Percentiles rank a stretch among this genome's conserved stretches.
These are phyloP conservation scores for Blastobotrys mokoenaii DNA, from an alignment of 805 yeast species.

Conservation along the genomic window DNA sequence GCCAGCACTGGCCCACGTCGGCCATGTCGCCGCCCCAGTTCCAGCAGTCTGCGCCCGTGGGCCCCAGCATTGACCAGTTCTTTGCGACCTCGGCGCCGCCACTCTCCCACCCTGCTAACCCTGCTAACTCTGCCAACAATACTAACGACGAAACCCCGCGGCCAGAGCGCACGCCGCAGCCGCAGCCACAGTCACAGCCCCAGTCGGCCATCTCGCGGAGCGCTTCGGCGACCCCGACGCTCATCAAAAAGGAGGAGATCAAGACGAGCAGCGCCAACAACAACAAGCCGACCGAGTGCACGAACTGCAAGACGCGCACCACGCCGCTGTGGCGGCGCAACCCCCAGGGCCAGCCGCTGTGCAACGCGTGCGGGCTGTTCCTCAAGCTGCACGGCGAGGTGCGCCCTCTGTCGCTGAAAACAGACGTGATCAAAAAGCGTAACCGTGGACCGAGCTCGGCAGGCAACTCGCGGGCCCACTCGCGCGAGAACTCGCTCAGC, in stretches of 20 bases:
- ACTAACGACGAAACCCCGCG: too few relatives aligned
- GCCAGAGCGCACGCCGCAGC: too few relatives aligned
- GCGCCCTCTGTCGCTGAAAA: slow-evolving; percentile 84
- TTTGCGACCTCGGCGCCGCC: background rate
- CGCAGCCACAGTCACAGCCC: slow-evolving; percentile 5
- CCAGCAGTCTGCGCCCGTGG: too few relatives aligned
- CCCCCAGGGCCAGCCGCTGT: slow-evolving; percentile 87
- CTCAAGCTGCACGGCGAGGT: slow-evolving; percentile 91
- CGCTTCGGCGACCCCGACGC: background rate
- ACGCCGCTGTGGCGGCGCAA: slow-evolving; percentile 95
- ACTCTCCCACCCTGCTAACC: background rate
- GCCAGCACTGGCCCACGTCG: too few relatives aligned
- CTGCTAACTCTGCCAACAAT: too few relatives aligned
- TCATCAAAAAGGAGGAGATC: background rate
- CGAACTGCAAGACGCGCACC: slow-evolving; percentile 85
- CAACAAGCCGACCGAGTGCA: slow-evolving; percentile 38
- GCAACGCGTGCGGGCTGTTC: slow-evolving; percentile 95
- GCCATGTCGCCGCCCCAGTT: too few relatives aligned
- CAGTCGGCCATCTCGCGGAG: slow-evolving; percentile 1
- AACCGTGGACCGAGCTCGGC: slow-evolving; percentile 41
- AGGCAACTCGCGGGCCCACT: slow-evolving; percentile 6
- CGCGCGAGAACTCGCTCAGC: slow-evolving; percentile 7
- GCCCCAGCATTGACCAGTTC: too few relatives aligned
- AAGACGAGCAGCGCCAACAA: background rate
- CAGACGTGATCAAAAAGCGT: slow-evolving; percentile 90